Evolutionary conservation across 2,329 filamentous ascomycete species (phyloP), one percentile per base, ranked within the genome.

Genomic region (Aspergillus aculeatinus): DNA sequence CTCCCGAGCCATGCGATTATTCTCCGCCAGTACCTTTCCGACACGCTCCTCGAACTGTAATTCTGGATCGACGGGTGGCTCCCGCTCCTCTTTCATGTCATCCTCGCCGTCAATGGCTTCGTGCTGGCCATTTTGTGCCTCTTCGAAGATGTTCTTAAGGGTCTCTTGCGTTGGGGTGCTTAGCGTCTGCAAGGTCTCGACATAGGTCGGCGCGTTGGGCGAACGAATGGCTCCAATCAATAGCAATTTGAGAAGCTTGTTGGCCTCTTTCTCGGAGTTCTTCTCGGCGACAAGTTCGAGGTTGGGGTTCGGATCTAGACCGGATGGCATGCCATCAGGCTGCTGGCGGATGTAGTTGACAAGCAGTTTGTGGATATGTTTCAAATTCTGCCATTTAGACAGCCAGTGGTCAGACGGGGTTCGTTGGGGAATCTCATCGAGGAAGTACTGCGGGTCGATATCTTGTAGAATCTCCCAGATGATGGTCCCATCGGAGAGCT

Each of bases 201-300:
- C 80, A 68, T 86, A 87, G 35, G 80, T 79, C 59, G 81, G 81
- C 16, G 77, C 74, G 57, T 85, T 82, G 27, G 84, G 82, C 12
- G 86, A 86, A 69, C 83, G 81, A 63, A 87, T 83, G 27, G 85
- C 85, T n/a, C 82, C 82, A 59, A 87, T 82, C 23, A 89, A 79
- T 70, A 89, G 82, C 58, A 89, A 79, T 60, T 85, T 85, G 48
- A 89, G 77, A 54, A 89, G 78, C 79, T 88, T 78, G 58, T 79
- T 75, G 50, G 75, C 76, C 65, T 81, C 78, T 59, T 76, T 75
- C 33, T 73, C 65, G 27, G 78, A 76, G 21, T 72, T 73, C 55
- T 77, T 75, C 61, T 80, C 78, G 14, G 79, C 79, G 59, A 81
- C 74, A 11, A 76, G 72, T 68, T 81, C 78, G 53, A 81, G 73